Conservation (phyloP, 495 filamentous ascomycete species). For the Amphirosellinia nigrospora region DNA sequence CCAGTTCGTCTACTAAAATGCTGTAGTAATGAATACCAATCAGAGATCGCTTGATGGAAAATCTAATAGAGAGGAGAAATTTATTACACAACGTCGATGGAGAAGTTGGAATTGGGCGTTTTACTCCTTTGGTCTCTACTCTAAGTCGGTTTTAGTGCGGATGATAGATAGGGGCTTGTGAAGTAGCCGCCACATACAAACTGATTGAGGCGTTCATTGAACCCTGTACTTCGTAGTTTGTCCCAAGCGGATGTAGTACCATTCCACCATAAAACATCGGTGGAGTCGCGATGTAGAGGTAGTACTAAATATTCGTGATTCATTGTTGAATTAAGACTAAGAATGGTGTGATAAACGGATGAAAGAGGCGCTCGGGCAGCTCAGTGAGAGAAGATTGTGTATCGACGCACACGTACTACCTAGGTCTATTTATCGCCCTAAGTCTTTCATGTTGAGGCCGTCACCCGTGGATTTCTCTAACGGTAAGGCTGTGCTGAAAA, state of each 20-base stretch:
- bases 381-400: neutral
- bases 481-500: too few relatives aligned
- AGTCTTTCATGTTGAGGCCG: too few relatives aligned
- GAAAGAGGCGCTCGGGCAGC: too few relatives aligned
- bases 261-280: too few relatives aligned
- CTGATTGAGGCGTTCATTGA: neutral
- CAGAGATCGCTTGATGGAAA: constrained; percentile 1
- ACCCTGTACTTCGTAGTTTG: neutral
- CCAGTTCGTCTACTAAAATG: neutral
- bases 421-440: too few relatives aligned
- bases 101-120: neutral
- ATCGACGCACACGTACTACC: too few relatives aligned
- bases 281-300: too few relatives aligned
- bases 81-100: constrained; percentile 5
- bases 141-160: neutral
- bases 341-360: too few relatives aligned
- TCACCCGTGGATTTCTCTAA: too few relatives aligned
- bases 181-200: neutral
- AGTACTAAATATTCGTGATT: too few relatives aligned
- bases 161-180: neutral
- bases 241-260: neutral
- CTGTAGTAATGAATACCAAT: neutral
- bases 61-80: constrained; percentile 2
- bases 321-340: too few relatives aligned
- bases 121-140: neutral